A percentile compares a stretch with the other conserved stretches of the same genome.
phyloP scores from a whole-genome alignment of 2,329 filamentous ascomycete genomes.

The Colletotrichum sp. region DNA sequence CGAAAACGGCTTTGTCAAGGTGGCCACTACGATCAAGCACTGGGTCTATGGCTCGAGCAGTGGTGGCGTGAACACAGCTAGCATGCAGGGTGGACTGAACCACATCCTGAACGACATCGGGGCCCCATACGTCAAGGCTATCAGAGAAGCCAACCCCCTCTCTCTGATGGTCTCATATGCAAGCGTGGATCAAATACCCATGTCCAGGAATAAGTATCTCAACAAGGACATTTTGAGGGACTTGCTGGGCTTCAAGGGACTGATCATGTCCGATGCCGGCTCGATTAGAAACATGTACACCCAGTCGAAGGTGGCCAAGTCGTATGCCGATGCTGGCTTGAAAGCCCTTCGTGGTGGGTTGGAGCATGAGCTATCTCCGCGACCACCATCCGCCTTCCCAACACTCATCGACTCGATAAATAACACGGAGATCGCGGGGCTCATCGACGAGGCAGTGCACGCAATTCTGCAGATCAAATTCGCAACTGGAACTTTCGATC shows the following conservation, averaged over 20 bases:
- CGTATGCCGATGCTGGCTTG: conserved; percentile 28
- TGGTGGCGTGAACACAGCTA: conserved; percentile 38
- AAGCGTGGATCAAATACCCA: conserved; percentile 33
- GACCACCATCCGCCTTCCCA: conserved; percentile 26
- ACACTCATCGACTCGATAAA: conserved; percentile 25
- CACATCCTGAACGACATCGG: conserved; percentile 37
- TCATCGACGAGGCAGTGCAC: conserved; percentile 29
- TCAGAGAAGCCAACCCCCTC: conserved; percentile 29
- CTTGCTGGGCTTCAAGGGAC: conserved; percentile 34
- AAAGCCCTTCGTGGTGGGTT: conserved; percentile 31
- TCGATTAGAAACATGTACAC: conserved; percentile 31
- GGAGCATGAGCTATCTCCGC: conserved; percentile 32
- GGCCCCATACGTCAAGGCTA: conserved; percentile 32
- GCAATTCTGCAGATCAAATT: conserved; percentile 35
- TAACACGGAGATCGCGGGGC: conserved; percentile 24
- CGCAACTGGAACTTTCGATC: conserved; percentile 30
- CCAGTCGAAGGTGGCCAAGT: conserved; percentile 31
- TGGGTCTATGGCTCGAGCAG: conserved; percentile 36
- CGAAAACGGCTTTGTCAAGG: conserved; percentile 33
- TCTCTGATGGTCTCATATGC: conserved; percentile 38
- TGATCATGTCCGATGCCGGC: conserved; percentile 38
- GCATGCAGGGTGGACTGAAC: conserved; percentile 36
- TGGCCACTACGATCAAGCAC: conserved; percentile 41
- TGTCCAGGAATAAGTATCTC: conserved; percentile 36
- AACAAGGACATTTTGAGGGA: conserved; percentile 29